Conservation (phyloP, 176 grass and related monocot species). For the Phoenix roebelenii region DNA sequence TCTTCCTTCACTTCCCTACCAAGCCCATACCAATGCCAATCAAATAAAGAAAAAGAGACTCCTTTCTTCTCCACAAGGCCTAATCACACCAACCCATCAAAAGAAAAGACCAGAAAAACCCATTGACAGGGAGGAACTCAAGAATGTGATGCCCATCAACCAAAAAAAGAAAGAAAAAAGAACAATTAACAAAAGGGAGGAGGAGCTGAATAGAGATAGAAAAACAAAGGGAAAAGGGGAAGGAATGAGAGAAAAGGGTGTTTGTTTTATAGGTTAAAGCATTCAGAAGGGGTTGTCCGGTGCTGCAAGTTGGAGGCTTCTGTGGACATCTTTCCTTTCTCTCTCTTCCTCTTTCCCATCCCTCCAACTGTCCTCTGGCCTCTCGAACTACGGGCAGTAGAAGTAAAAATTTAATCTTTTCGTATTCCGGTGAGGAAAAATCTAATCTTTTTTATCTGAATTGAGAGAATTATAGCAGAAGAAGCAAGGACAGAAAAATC, state of each 20-base stretch:
- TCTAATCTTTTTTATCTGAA: too few relatives aligned
- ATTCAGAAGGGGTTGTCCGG: not conserved
- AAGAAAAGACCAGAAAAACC: not conserved
- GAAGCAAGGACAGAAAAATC: constrained; percentile 19
- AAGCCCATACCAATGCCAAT: constrained; percentile 7
- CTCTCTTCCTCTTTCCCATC: not conserved
- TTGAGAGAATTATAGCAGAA: not conserved
- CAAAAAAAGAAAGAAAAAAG: not conserved
- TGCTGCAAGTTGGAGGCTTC: not conserved
- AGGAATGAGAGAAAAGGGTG: not conserved
- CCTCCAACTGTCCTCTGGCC: not conserved
- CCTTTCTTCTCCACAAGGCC: constrained; percentile 3
- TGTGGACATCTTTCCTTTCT: not conserved
- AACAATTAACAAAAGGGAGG: not conserved
- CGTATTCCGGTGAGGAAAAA: too few relatives aligned
- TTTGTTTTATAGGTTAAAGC: constrained; percentile 7
- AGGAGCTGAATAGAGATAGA: not conserved
- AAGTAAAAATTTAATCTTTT: too few relatives aligned
- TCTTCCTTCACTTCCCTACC: not conserved
- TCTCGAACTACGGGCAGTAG: too few relatives aligned
- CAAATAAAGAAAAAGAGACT: not conserved
- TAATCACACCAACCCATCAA: not conserved
- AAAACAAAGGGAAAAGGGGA: not conserved
- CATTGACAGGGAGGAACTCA: constrained; percentile 1
- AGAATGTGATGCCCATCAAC: not conserved